Percentiles rank a stretch among this genome's conserved stretches.
Evolutionary conservation across 352 stramenopile species (phyloP).

Genomic region (Halophytophthora polymorphica): DNA sequence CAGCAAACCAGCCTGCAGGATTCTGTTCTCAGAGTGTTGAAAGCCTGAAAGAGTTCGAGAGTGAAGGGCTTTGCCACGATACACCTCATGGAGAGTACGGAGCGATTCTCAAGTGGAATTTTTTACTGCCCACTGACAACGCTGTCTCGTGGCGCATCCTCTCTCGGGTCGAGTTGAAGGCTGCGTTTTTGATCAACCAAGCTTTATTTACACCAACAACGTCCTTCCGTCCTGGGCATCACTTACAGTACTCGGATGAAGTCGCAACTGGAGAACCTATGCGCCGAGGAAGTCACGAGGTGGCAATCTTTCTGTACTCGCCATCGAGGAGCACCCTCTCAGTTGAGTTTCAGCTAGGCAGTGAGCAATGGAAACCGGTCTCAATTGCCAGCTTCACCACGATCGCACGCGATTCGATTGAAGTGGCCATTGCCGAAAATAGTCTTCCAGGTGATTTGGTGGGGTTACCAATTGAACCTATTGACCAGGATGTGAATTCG

Average conservation of each 20-base stretch:
- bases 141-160: conserved; percentile 13
- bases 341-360: conserved; percentile 12
- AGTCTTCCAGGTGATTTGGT: conserved; percentile 8
- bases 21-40: conserved; percentile 11
- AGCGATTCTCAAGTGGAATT: conserved; percentile 11
- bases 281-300: conserved; percentile 10
- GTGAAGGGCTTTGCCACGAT: conserved; percentile 3
- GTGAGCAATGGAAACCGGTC: conserved; percentile 7
- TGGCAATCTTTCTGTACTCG: conserved; percentile 15
- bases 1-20: conserved; percentile 3
- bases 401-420: conserved; percentile 1
- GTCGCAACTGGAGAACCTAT: conserved; percentile 2
- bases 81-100: conserved; percentile 4
- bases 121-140: conserved; percentile 10
- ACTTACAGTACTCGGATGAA: conserved; percentile 15
- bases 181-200: conserved; percentile 13
- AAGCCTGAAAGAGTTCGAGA: conserved; percentile 6
- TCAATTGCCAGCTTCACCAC: conserved; percentile 10
- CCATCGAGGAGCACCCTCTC: conserved; percentile 6
- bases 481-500: conserved; percentile 19
- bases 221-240: conserved; percentile 12
- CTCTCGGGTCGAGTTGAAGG: conserved; percentile 1
- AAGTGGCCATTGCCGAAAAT: conserved; percentile 18
- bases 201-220: neutral
- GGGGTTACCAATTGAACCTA: conserved; percentile 11